Evolutionary conservation across 2,329 filamentous ascomycete genomes (phyloP).

Genomic region (Aurifilum marmelostoma): DNA sequence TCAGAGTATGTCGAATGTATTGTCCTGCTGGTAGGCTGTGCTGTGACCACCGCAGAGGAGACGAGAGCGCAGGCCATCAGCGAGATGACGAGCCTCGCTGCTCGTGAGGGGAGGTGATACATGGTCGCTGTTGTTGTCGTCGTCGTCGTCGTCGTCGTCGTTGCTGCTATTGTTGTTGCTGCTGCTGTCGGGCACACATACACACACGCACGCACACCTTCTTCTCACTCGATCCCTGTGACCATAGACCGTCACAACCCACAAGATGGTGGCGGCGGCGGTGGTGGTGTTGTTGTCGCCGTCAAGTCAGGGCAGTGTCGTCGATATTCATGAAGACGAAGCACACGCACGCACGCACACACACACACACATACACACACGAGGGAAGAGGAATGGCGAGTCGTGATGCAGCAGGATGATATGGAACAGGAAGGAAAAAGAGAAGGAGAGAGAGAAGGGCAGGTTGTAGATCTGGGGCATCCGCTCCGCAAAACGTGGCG

Average conservation of each 20-base stretch:
- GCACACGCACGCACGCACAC: too few species aligned
- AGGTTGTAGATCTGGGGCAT: not conserved
- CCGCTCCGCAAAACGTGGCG: not conserved
- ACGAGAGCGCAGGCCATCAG: conserved; percentile 20
- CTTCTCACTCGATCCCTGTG: not conserved
- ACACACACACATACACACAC: too few species aligned
- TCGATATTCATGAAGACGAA: not conserved
- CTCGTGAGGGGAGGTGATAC: conserved; percentile 16
- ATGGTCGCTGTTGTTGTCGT: conserved; percentile 7
- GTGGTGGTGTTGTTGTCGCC: not conserved
- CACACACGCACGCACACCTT: not conserved
- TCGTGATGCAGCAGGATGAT: not conserved
- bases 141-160: too few species aligned
- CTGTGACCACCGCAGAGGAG: conserved; percentile 12
- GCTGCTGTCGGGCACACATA: not conserved
- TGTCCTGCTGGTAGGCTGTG: not conserved
- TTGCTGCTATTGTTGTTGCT: too few species aligned
- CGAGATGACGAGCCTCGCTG: conserved; percentile 15
- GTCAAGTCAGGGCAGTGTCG: not conserved
- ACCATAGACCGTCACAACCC: not conserved
- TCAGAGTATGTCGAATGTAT: conserved; percentile 9
- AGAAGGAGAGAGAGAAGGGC: not conserved
- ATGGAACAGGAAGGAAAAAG: not conserved
- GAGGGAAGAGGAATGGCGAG: not conserved
- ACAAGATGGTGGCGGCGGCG: not conserved